A percentile compares a stretch with the other conserved stretches of the same genome.
Conservation (phyloP, 805 yeast species). For the Starmerella sirachaensis region DNA sequence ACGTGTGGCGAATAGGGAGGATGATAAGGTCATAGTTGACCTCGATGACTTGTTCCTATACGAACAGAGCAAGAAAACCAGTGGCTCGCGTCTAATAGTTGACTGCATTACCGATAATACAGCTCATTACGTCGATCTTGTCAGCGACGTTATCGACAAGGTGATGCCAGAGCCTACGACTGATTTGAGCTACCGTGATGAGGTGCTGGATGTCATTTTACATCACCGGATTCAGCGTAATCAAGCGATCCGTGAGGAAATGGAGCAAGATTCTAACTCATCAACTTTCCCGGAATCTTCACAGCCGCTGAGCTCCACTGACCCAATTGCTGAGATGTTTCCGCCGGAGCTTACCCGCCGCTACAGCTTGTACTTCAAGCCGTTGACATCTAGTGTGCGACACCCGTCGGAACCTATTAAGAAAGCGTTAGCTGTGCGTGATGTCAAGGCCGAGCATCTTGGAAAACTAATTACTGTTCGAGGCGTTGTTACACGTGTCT, state of each 20-base stretch:
- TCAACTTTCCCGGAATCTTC: conserved; percentile 3
- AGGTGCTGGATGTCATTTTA: conserved; percentile 82
- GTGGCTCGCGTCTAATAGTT: conserved; percentile 34
- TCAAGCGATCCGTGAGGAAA: conserved; percentile 56
- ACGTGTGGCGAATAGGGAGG: conserved; percentile 72
- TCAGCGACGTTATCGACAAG: conserved; percentile 63
- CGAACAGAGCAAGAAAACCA: conserved; percentile 38
- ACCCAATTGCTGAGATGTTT: conserved; percentile 35
- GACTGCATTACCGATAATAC: conserved; percentile 61
- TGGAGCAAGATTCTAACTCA: conserved; percentile 30
- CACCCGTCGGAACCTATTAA: conserved; percentile 13
- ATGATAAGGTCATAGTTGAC: conserved; percentile 55
- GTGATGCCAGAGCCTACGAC: conserved; percentile 79
- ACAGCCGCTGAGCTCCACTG: conserved; percentile 10
- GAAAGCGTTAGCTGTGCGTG: conserved; percentile 67
- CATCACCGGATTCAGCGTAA: conserved; percentile 83
- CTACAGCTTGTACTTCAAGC: conserved; percentile 76
- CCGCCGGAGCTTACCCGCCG: conserved; percentile 82
- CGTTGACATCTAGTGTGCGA: conserved; percentile 38
- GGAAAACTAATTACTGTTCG: conserved; percentile 84
- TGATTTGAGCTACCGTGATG: conserved; percentile 69
- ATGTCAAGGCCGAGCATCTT: conserved; percentile 67
- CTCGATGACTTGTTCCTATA: conserved; percentile 71
- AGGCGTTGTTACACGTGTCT: conserved; percentile 89
- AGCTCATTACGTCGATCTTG: conserved; percentile 63